A percentile compares a stretch with the other conserved stretches of the same genome.
These are phyloP conservation scores for Durusdinium trenchii DNA, from an alignment of 73 alveolate genomes.

Conservation along the genomic window DNA sequence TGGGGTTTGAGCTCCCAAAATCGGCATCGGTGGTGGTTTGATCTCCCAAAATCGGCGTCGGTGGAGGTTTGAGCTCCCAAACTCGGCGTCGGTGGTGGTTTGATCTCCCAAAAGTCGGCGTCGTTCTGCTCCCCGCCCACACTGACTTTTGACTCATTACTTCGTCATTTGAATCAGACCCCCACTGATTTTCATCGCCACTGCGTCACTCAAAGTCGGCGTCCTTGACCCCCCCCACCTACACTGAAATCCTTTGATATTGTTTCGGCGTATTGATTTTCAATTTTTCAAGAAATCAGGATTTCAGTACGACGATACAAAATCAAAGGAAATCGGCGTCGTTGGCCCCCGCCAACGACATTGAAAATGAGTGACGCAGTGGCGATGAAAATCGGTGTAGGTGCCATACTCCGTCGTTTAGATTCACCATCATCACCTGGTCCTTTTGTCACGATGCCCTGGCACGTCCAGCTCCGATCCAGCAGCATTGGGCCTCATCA, in stretches of 20 bases:
- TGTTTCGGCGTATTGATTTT: background rate
- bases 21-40: background rate
- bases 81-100: too few relatives aligned
- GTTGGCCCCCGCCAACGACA: background rate
- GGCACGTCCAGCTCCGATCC: too few relatives aligned
- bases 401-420: background rate
- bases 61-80: too few relatives aligned
- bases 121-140: too few relatives aligned
- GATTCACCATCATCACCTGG: too few relatives aligned
- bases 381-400: background rate
- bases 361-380: too few relatives aligned
- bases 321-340: background rate
- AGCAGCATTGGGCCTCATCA: too few relatives aligned
- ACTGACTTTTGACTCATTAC: too few relatives aligned
- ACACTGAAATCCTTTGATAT: background rate
- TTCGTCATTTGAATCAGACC: constrained; percentile 2
- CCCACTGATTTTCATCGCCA: background rate
- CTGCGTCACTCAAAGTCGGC: background rate
- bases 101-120: too few relatives aligned
- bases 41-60: background rate
- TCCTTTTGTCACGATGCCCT: too few relatives aligned
- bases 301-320: too few relatives aligned
- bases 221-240: background rate
- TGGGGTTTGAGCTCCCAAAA: background rate
- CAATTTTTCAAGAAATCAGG: too few relatives aligned